phyloP scores from a whole-genome alignment of 1,284 basidiomycete genomes.

The Leccinum solheimii region DNA sequence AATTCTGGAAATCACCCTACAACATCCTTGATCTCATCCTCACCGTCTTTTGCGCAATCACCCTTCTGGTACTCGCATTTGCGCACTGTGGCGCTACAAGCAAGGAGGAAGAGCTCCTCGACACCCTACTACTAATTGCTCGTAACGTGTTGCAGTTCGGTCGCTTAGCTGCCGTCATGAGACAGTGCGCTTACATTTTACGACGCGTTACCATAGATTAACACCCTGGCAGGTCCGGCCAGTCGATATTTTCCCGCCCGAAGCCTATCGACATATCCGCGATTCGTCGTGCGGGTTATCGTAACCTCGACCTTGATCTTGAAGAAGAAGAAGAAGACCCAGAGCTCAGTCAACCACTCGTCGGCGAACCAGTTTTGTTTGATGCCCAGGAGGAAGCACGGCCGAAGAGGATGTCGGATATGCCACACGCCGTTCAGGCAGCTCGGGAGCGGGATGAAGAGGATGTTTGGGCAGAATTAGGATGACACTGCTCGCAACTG shows the following conservation, averaged over 20 bases:
- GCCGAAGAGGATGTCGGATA: constrained; percentile 41
- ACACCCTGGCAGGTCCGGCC: constrained; percentile 70
- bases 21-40: constrained; percentile 86
- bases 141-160: constrained; percentile 92
- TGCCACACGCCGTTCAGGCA: constrained; percentile 58
- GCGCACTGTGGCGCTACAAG: constrained; percentile 74
- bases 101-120: constrained; percentile 88
- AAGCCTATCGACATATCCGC: constrained; percentile 88
- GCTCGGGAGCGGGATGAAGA: constrained; percentile 58
- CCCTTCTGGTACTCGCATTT: constrained; percentile 82
- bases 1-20: constrained; percentile 88
- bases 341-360: constrained; percentile 56
- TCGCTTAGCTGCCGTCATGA: constrained; percentile 84
- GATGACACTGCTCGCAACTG: constrained; percentile 35
- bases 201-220: constrained; percentile 6
- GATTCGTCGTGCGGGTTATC: constrained; percentile 66
- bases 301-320: constrained; percentile 66
- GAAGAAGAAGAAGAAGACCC: constrained; percentile 57
- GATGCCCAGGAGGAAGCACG: constrained; percentile 48
- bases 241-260: constrained; percentile 89
- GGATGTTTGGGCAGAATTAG: constrained; percentile 74
- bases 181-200: constrained; percentile 63
- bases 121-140: constrained; percentile 85
- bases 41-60: constrained; percentile 84
- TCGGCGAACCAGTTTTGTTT: constrained; percentile 55